Evolutionary conservation across 768 basidiomycete genomes (phyloP).

Genomic region (Phylloporus sp.): DNA sequence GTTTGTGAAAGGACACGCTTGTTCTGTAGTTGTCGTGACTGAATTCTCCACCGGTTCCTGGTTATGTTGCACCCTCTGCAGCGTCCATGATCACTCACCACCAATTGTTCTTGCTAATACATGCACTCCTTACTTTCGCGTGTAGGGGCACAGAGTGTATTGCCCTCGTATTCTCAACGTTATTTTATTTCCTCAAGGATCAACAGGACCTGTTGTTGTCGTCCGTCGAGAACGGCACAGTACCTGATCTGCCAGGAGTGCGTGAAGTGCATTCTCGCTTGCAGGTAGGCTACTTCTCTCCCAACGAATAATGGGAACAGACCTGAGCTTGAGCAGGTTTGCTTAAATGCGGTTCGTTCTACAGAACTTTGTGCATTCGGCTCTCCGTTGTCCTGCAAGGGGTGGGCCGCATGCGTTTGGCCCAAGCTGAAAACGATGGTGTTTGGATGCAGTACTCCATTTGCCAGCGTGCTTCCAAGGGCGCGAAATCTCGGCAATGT

Average conservation of each 20-base stretch:
- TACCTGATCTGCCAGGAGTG: slow-evolving; percentile 8
- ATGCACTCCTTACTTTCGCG: slow-evolving; percentile 3
- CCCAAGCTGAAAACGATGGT: background rate
- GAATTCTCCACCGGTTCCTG: background rate
- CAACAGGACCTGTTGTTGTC: slow-evolving; percentile 3
- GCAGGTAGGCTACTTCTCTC: background rate
- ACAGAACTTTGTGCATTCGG: slow-evolving; percentile 2
- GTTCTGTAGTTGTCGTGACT: background rate
- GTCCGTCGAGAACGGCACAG: slow-evolving; percentile 1
- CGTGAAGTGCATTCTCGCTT: slow-evolving; percentile 1
- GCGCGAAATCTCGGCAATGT: background rate
- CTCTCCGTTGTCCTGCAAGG: too few relatives aligned
- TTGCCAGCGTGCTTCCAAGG: background rate
- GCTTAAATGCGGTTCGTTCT: slow-evolving; percentile 1
- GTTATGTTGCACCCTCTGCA: background rate
- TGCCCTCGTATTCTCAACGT: background rate
- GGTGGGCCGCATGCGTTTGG: slow-evolving; percentile 7
- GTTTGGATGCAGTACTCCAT: slow-evolving; percentile 1
- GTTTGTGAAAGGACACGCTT: background rate
- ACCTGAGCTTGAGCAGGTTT: background rate
- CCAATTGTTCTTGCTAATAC: slow-evolving; percentile 4
- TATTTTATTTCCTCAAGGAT: slow-evolving; percentile 1
- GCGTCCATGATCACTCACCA: slow-evolving; percentile 1
- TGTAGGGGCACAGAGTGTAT: background rate
- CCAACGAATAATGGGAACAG: background rate